Conservation (phyloP, 2,329 filamentous ascomycete species). For the Endoconidiophora polonica region DNA sequence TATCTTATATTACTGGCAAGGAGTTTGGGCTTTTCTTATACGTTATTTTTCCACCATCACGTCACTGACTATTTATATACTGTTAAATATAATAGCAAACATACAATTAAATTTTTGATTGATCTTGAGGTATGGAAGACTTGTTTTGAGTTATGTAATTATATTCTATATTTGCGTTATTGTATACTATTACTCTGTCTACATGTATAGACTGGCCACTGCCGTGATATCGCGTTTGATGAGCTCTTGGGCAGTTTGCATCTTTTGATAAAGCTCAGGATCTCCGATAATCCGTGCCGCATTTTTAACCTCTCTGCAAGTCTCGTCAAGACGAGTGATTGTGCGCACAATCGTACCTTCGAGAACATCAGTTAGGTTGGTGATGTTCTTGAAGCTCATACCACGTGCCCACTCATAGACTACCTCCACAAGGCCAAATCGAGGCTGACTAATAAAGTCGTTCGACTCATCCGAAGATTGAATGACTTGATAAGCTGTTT, state of each 20-base stretch:
- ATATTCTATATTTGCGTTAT: too few relatives aligned
- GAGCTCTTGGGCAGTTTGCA: conserved; percentile 93
- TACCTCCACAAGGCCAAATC: conserved; percentile 91
- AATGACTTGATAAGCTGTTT: conserved; percentile 83
- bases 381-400: conserved; percentile 98
- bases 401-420: conserved; percentile 97
- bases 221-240: conserved; percentile 94
- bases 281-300: conserved; percentile 91
- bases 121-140: too few relatives aligned
- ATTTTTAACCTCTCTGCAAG: conserved; percentile 93
- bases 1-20: too few relatives aligned
- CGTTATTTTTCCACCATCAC: conserved; percentile 1
- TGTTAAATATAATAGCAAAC: neutral
- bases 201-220: conserved; percentile 80
- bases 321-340: conserved; percentile 87
- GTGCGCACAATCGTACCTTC: conserved; percentile 94
- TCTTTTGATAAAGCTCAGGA: conserved; percentile 83
- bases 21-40: neutral
- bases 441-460: conserved; percentile 71
- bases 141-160: too few relatives aligned
- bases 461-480: conserved; percentile 78
- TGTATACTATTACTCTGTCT: conserved; percentile 14
- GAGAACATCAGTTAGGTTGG: conserved; percentile 84
- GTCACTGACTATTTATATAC: neutral
- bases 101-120: too few relatives aligned